Evolutionary conservation across 352 stramenopile genomes (phyloP), one percentile per base, ranked within the genome.

Genomic region (Phytophthora capsici): DNA sequence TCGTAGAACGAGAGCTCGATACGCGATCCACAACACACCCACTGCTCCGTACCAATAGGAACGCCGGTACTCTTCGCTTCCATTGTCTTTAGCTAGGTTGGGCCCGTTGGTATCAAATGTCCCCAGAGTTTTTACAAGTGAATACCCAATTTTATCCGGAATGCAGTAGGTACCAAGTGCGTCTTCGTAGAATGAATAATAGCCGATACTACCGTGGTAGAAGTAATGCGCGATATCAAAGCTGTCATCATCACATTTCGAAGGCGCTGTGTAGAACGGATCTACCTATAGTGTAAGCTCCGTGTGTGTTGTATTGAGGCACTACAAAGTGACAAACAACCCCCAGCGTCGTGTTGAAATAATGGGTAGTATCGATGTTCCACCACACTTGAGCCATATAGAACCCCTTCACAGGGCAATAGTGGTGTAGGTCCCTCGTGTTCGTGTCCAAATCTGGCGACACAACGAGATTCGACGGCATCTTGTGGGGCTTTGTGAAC

Each of bases 251-350:
- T 5, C 16, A 41, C 36, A 41, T 41, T 41, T 41, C 20, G 4
- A 32, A 46, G 57, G 45, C 13, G 47, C 19, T 12, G 3, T 55
- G 20, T 12, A n/a, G n/a, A 30, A 54, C 12, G 38, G 22, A 28
- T 14, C 20, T 19, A 34, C 30, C 53, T 17, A 63, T 49, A 17
- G 32, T 17, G 20, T 28, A 57, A 25, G 48, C 55, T 6, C 45
- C 57, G 25, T 64, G 57, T 10, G 20, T 43, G 5, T 64, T 57
- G 3, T 61, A 66, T 25, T 71, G 63, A 22, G 63, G 63, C 13
- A 47, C 6, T 0, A 66, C 41, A 22, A 53, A 71, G 19, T 66
- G 63, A 28, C 48, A 66, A 17, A 66, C 10, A 41, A 41, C 9
- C n/a, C 16, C 36, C 14, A 41, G 6, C 2, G 14, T 41, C 7